Percentiles rank a stretch among this genome's conserved stretches.
Conservation (phyloP, 148 eudicot species). For the Camellia japonica region DNA sequence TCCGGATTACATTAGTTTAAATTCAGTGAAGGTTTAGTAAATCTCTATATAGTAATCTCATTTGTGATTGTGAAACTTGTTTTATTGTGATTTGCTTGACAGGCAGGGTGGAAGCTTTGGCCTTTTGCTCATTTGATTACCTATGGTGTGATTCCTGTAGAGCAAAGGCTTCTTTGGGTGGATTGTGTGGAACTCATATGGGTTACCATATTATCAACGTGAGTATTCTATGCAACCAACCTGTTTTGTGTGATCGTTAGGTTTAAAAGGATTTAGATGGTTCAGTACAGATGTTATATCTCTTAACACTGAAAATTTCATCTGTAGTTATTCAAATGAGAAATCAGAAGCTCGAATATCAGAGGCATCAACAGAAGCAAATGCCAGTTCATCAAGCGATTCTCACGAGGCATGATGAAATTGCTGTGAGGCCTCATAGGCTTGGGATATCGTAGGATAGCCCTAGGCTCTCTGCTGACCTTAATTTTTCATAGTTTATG, state of each 20-base stretch:
- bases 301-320: not conserved
- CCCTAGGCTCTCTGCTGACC: not conserved
- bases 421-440: not conserved
- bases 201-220: slow-evolving; percentile 70
- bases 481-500: not conserved
- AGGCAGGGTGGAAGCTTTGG: slow-evolving; percentile 79
- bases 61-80: not conserved
- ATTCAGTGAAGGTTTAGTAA: not conserved
- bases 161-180: slow-evolving; percentile 72
- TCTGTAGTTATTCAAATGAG: slow-evolving; percentile 51
- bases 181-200: slow-evolving; percentile 65
- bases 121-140: slow-evolving; percentile 68
- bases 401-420: slow-evolving; percentile 22
- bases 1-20: not conserved
- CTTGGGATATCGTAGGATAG: not conserved
- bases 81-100: slow-evolving; percentile 9
- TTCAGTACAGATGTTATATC: not conserved
- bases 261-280: not conserved
- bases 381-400: slow-evolving; percentile 14
- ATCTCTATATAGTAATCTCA: not conserved
- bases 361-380: slow-evolving; percentile 28
- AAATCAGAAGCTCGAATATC: slow-evolving; percentile 45
- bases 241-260: not conserved
- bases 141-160: slow-evolving; percentile 59
- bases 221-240: slow-evolving; percentile 18